Evolutionary conservation across 1,139 yeast species (phyloP).

Genomic region (Pichia sp.): DNA sequence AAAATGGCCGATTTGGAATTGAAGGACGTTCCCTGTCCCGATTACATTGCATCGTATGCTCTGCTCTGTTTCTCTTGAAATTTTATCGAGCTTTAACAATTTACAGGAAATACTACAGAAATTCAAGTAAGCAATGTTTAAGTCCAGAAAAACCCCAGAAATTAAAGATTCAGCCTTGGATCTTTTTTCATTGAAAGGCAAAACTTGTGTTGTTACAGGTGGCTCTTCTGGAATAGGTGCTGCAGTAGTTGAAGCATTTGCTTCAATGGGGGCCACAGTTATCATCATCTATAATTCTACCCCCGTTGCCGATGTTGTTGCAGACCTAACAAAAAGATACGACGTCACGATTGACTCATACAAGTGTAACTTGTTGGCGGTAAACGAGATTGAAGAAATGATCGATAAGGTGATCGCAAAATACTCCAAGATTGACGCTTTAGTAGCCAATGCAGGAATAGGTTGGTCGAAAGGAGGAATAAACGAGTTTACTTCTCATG

Average conservation of each 20-base stretch:
- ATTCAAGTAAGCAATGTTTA: too few relatives aligned
- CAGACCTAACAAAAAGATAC: conserved; percentile 41
- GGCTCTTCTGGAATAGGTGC: conserved; percentile 84
- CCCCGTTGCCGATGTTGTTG: conserved; percentile 54
- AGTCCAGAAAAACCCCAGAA: conserved; percentile 9
- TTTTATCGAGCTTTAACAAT: too few relatives aligned
- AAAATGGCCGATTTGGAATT: too few relatives aligned
- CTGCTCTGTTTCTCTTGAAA: too few relatives aligned
- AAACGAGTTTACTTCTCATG: conserved; percentile 39
- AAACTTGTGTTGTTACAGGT: conserved; percentile 84
- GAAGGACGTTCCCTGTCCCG: too few relatives aligned
- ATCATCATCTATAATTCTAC: conserved; percentile 75
- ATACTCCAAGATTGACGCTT: conserved; percentile 57
- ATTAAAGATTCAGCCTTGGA: conserved; percentile 28
- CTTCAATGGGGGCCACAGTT: conserved; percentile 90
- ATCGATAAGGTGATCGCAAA: conserved; percentile 45
- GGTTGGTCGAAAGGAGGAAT: conserved; percentile 53
- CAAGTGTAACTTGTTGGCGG: conserved; percentile 47
- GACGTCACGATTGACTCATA: conserved; percentile 47
- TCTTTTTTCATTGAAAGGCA: conserved; percentile 70
- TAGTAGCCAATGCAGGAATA: conserved; percentile 67
- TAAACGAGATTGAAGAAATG: conserved; percentile 40
- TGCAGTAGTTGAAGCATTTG: conserved; percentile 82
- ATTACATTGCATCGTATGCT: too few relatives aligned
- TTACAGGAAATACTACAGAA: too few relatives aligned